Evolutionary conservation across 352 stramenopile species (phyloP).

Genomic region (Pythium oligandrum): DNA sequence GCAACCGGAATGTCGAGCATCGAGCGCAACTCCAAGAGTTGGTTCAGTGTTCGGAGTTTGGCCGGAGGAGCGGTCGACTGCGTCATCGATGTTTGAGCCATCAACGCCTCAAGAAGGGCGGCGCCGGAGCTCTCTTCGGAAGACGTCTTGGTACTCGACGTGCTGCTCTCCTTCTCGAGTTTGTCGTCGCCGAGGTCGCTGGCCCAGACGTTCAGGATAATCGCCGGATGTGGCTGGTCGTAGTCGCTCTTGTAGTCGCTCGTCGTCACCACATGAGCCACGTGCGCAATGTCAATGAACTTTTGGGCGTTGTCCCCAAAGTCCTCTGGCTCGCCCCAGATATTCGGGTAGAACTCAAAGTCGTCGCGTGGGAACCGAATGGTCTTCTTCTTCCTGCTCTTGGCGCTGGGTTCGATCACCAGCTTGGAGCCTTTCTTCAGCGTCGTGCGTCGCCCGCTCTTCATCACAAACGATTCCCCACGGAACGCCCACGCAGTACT

Average conservation of each 20-base stretch:
- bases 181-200: conserved; percentile 10
- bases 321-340: conserved; percentile 34
- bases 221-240: conserved; percentile 9
- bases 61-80: not conserved
- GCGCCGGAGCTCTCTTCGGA: not conserved
- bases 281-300: conserved; percentile 71
- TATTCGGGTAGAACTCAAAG: conserved; percentile 81
- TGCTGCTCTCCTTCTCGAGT: not conserved
- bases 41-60: conserved; percentile 20
- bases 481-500: not conserved
- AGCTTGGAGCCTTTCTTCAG: conserved; percentile 52
- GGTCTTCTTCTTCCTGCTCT: conserved; percentile 26
- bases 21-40: conserved; percentile 19
- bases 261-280: conserved; percentile 62
- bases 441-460: conserved; percentile 33
- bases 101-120: too few species aligned
- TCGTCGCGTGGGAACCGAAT: conserved; percentile 41
- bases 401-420: conserved; percentile 26
- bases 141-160: not conserved
- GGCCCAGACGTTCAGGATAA: conserved; percentile 53
- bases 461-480: conserved; percentile 3
- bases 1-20: conserved; percentile 29
- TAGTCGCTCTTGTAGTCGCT: conserved; percentile 73
- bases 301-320: conserved; percentile 21
- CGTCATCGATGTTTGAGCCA: too few species aligned